Evolutionary conservation across 345 rosid genomes (phyloP).

Genomic region (Salix exigua): DNA sequence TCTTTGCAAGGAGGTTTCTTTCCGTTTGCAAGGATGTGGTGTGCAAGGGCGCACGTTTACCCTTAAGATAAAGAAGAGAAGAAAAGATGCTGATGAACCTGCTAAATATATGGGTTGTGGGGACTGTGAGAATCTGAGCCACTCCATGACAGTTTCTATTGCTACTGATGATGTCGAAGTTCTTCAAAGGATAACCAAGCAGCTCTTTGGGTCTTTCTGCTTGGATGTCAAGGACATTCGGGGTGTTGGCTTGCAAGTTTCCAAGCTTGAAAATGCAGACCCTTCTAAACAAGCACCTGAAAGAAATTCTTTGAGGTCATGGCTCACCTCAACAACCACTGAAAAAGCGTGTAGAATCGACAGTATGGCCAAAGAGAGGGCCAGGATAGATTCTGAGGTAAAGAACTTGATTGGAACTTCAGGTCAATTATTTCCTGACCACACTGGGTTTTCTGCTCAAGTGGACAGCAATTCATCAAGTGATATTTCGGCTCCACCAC

Average conservation of each 20-base stretch:
- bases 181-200: slow-evolving; percentile 70
- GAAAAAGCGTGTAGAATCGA: slow-evolving; percentile 25
- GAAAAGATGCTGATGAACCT: slow-evolving; percentile 74
- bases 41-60: slow-evolving; percentile 79
- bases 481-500: slow-evolving; percentile 44
- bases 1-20: slow-evolving; percentile 85
- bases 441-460: slow-evolving; percentile 33
- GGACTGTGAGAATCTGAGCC: slow-evolving; percentile 83
- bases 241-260: slow-evolving; percentile 94
- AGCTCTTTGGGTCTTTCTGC: slow-evolving; percentile 71
- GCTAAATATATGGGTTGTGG: slow-evolving; percentile 90
- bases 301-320: slow-evolving; percentile 55
- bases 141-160: slow-evolving; percentile 75
- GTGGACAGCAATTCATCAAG: slow-evolving; percentile 26
- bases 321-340: slow-evolving; percentile 53
- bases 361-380: slow-evolving; percentile 22
- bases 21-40: slow-evolving; percentile 82
- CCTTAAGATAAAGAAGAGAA: slow-evolving; percentile 90
- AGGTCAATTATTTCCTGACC: slow-evolving; percentile 21
- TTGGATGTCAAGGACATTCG: slow-evolving; percentile 79
- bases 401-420: slow-evolving; percentile 28
- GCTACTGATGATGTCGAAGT: slow-evolving; percentile 77
- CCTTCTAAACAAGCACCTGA: slow-evolving; percentile 47
- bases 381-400: slow-evolving; percentile 34
- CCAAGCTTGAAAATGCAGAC: slow-evolving; percentile 75